Evolutionary conservation across 2,329 filamentous ascomycete species (phyloP), one percentile per base, ranked within the genome.

Genomic region (Claviceps monticola): DNA sequence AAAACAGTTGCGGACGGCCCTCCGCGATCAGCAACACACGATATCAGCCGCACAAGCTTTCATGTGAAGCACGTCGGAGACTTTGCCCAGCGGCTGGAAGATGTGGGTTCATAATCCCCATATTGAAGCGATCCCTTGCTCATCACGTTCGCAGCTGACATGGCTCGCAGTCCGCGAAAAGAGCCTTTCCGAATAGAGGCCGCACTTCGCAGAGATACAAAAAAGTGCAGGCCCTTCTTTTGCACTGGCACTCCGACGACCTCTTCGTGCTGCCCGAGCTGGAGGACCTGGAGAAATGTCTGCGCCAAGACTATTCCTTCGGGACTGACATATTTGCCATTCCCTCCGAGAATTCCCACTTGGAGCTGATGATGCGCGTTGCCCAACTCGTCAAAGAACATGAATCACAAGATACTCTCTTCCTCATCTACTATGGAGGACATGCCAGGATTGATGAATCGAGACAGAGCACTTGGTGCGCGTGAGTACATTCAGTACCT

Each of bases 381-480:
- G 75, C 73, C 4, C 71, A 75, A 55, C 67, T 80, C 60, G 75
- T 80, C 59, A 79, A 80, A 58, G 71, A 76, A 46, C 68, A 78
- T 50, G 78, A 79, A 55, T 72, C 72, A 3, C 68, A 70, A 44
- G 74, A 79, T 46, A 80, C 76, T 0, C 64, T 81, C 1, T 78
- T 80, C 56, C 60, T 80, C 8, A 64, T 80, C 16, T 81, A 80
- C 60, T 80, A 81, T 51, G 78, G 76, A 11, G 78, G 78, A 0
- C 78, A 81, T 60, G 77, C 77, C 3, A 72, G 73, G 55, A 80
- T 80, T 53, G 77, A 80, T 53, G 75, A 79, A 54, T 76, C 76
- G 21, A 69, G 76, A 48, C 76, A 80, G 58, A 80, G 76, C 61
- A 79, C 76, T 7, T 80, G 77, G 76, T 80, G 76, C 60, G 76